Evolutionary conservation across 2,329 filamentous ascomycete genomes (phyloP), one percentile per base, ranked within the genome.

Genomic region (Fusarium sororula): DNA sequence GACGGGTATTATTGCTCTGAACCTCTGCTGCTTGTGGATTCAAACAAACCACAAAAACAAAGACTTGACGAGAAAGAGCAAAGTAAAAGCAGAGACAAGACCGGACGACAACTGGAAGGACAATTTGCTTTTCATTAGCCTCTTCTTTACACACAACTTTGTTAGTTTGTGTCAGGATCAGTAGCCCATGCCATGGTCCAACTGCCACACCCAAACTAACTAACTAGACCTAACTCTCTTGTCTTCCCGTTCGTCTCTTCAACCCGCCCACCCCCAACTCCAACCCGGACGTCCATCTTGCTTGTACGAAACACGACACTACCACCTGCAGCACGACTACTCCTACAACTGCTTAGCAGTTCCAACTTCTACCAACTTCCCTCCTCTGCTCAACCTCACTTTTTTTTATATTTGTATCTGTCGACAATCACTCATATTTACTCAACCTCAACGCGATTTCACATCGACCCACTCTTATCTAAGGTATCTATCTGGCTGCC

Each of bases 131-230:
- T 70, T 69, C 51, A 55, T 70, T 70, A 60, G 66, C 54, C 70
- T 58, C 58, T 55, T 39, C 51, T 39, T 68, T 56, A 50, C 26
- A 48, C 45, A 48, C 45, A 48, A 48, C 26, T 48, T 48, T 30
- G 45, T 67, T 68, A 60, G 66, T 63, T 72, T 76, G 72, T 66
- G 68, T 73, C 65, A 77, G 72, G 67, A 76, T 54, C 48, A 62
- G 53, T 38, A 62, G 42, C 30, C 38, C 64, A 65, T 63, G 47
- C 77, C 67, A 78, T 78, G 75, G 65, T 78, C 73, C 76, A 77
- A 79, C 72, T 68, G 75, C 71, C 73, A 73, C 56, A 71, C 64
- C 61, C 45, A 48, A 30, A 48, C 71, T 74, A 54, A 41, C 51
- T 38, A 58, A 37, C 32, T 59, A 58, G 55, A 58, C 41, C 44